These are phyloP conservation scores for Zangia roseola DNA, from an alignment of 768 basidiomycete species.

Conservation along the genomic window DNA sequence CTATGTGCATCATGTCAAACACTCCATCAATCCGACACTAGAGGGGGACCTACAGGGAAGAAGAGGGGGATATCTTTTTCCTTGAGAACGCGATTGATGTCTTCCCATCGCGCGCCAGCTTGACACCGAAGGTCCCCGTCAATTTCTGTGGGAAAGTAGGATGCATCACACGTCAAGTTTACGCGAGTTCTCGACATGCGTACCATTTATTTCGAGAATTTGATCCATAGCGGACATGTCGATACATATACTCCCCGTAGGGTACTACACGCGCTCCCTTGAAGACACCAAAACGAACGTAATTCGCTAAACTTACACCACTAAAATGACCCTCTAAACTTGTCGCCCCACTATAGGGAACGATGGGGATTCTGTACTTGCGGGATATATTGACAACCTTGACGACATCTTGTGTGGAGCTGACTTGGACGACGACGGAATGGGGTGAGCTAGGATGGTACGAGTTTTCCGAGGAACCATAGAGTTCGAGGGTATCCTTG, in stretches of 20 bases:
- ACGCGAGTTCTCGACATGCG: conserved; percentile 18
- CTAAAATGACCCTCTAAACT: conserved; percentile 86
- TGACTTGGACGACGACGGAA: conserved; percentile 55
- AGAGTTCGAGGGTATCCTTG: conserved; percentile 45
- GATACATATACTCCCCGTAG: conserved; percentile 63
- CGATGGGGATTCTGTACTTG: conserved; percentile 72
- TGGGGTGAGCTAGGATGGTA: conserved; percentile 62
- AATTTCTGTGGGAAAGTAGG: conserved; percentile 41
- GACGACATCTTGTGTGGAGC: conserved; percentile 79
- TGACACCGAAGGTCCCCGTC: conserved; percentile 79
- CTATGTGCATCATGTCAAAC: conserved; percentile 32
- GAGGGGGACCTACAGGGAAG: conserved; percentile 63
- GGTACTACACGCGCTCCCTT: conserved; percentile 27
- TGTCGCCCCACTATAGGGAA: conserved; percentile 82
- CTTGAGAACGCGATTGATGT: conserved; percentile 67
- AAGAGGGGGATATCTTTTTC: conserved; percentile 74
- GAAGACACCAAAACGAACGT: not conserved
- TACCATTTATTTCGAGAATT: conserved; percentile 56
- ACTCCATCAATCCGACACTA: not conserved
- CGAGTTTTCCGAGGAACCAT: conserved; percentile 70
- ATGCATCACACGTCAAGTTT: not conserved
- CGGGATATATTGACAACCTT: conserved; percentile 73
- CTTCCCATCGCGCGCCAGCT: conserved; percentile 76
- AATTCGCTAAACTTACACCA: conserved; percentile 45
- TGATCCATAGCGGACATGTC: conserved; percentile 67